Percentiles rank a stretch among this genome's conserved stretches.
These are phyloP conservation scores for Beauveria rudraprayagi DNA, from an alignment of 2,329 filamentous ascomycete species.

Conservation along the genomic window DNA sequence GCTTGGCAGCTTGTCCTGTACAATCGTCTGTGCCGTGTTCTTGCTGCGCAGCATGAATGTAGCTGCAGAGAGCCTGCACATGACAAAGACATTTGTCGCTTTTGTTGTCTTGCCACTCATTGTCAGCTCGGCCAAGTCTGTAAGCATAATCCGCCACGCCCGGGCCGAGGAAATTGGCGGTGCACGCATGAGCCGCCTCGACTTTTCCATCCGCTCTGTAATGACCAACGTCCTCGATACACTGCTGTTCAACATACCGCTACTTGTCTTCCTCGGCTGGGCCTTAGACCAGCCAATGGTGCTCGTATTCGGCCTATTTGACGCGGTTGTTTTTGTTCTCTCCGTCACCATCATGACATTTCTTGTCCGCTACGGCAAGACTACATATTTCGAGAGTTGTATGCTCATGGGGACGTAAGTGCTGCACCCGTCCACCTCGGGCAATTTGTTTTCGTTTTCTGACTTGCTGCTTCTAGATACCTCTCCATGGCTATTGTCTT, in stretches of 20 bases:
- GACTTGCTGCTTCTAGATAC: conserved; percentile 6
- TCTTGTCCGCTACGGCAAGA: conserved; percentile 14
- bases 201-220: conserved; percentile 10
- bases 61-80: neutral
- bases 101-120: conserved; percentile 6
- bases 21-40: neutral
- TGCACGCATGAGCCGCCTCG: conserved; percentile 5
- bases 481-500: conserved; percentile 13
- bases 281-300: conserved; percentile 11
- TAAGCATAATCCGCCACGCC: conserved; percentile 9
- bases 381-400: conserved; percentile 14
- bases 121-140: conserved; percentile 8
- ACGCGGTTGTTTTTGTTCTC: conserved; percentile 13
- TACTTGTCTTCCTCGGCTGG: conserved; percentile 9
- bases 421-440: neutral
- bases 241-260: conserved; percentile 9
- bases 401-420: conserved; percentile 17
- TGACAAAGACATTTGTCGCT: conserved; percentile 5
- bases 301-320: conserved; percentile 13
- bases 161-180: conserved; percentile 1
- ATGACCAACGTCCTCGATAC: conserved; percentile 11
- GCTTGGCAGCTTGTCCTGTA: conserved; percentile 2
- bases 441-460: neutral
- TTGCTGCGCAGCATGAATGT: conserved; percentile 4
- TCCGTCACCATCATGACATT: conserved; percentile 15